These are phyloP conservation scores for Calonectria pseudoreteaudii DNA, from an alignment of 2,329 filamentous ascomycete species.

Conservation along the genomic window DNA sequence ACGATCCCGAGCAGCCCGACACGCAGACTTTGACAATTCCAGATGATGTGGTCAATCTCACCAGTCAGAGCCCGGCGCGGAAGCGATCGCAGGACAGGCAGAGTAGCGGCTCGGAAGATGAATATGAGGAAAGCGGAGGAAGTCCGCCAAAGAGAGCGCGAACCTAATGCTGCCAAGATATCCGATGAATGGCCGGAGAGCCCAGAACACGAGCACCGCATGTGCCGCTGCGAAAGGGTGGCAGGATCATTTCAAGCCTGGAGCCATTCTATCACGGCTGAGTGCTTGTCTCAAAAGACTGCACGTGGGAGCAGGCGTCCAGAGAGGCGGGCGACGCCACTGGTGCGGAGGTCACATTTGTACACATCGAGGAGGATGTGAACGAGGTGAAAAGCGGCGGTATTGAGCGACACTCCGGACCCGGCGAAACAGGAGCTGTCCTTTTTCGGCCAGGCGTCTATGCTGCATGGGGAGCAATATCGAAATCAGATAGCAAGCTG, in stretches of 20 bases:
- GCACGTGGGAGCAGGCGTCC: conserved; percentile 2
- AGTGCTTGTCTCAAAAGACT: conserved; percentile 25
- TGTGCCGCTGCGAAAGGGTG: conserved; percentile 19
- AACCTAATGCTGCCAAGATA: conserved; percentile 8
- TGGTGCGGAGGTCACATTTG: not conserved
- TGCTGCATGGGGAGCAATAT: conserved; percentile 24
- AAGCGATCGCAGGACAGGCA: conserved; percentile 2
- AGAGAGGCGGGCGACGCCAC: not conserved
- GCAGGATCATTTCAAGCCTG: conserved; percentile 17
- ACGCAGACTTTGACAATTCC: not conserved
- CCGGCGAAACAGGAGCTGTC: conserved; percentile 10
- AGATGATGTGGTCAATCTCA: not conserved
- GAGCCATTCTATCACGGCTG: conserved; percentile 26
- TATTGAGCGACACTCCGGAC: not conserved
- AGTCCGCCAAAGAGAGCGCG: not conserved
- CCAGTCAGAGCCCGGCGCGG: not conserved
- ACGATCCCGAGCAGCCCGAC: not conserved
- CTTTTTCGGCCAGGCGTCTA: conserved; percentile 30
- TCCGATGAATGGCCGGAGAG: conserved; percentile 39
- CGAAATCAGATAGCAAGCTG: not conserved
- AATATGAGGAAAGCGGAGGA: no score
- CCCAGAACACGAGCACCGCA: conserved; percentile 39
- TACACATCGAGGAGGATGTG: not conserved
- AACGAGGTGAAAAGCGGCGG: conserved; percentile 12
- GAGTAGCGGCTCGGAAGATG: not conserved